These are phyloP conservation scores for Ceratobasidium theobromae DNA, from an alignment of 1,284 basidiomycete species.

Conservation along the genomic window DNA sequence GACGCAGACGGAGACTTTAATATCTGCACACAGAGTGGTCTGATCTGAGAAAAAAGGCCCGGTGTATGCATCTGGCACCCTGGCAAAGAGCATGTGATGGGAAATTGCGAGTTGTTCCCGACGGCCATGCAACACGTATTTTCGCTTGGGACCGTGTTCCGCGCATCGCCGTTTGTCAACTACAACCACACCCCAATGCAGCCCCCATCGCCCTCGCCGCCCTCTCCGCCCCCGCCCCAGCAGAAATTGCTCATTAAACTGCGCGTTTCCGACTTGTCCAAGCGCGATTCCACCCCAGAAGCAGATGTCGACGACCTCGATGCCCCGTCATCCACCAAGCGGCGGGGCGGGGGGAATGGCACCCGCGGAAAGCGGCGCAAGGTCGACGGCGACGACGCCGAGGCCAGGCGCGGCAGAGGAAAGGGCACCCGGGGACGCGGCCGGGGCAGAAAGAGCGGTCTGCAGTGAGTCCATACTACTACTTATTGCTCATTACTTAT, in stretches of 20 bases:
- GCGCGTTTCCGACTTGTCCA: constrained; percentile 15
- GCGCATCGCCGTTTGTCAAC: constrained; percentile 27
- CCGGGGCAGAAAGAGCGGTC: constrained; percentile 19
- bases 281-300: background rate
- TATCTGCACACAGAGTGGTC: constrained; percentile 74
- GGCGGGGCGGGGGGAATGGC: constrained; percentile 4
- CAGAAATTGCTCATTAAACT: constrained; percentile 24
- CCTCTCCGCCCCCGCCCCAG: constrained; percentile 20
- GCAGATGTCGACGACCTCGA: background rate
- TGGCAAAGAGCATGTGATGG: background rate
- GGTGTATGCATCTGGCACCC: background rate
- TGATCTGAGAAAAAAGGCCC: constrained; percentile 61
- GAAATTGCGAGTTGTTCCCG: background rate
- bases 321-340: background rate
- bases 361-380: constrained; percentile 22
- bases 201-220: background rate
- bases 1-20: constrained; percentile 61
- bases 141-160: constrained; percentile 19
- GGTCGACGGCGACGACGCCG: constrained; percentile 2
- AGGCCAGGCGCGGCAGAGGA: background rate
- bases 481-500: background rate
- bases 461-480: constrained; percentile 6
- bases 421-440: background rate
- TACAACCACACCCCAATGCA: constrained; percentile 14
- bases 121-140: constrained; percentile 28